Conservation (phyloP, 257 asterid species). For the Penstemon barbatus region DNA sequence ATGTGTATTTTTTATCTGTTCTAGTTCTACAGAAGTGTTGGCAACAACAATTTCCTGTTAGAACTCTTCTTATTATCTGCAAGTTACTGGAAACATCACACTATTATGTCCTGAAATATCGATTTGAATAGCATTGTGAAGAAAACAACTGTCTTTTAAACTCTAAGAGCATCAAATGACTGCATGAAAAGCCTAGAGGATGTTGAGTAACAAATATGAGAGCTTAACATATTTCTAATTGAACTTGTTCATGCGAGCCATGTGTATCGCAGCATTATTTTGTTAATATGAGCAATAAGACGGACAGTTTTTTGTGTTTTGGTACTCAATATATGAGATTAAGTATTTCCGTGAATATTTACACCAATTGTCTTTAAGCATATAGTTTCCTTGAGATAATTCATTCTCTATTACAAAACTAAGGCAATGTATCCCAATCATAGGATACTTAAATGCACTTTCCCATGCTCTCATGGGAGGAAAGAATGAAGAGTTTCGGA, state of each 20-base stretch:
- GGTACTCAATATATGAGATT: background rate
- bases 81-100: slow-evolving; percentile 13
- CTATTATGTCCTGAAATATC: background rate
- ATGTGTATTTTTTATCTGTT: slow-evolving; percentile 16
- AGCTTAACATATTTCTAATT: background rate
- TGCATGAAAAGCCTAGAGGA: background rate
- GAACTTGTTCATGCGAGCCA: background rate
- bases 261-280: background rate
- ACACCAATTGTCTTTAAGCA: background rate
- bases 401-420: too few relatives aligned
- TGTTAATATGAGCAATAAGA: background rate
- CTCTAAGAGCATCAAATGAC: background rate
- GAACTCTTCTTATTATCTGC: slow-evolving; percentile 17
- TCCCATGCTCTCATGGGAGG: too few relatives aligned
- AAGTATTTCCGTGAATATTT: slow-evolving; percentile 3
- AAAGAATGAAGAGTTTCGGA: too few relatives aligned
- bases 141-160: background rate
- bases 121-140: slow-evolving; percentile 1
- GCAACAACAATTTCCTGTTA: slow-evolving; percentile 3
- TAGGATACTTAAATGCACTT: too few relatives aligned
- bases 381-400: too few relatives aligned
- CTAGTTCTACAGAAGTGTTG: slow-evolving; percentile 12
- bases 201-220: background rate
- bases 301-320: background rate
- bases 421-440: too few relatives aligned